These are phyloP conservation scores for Leccinum barrowsii DNA, from an alignment of 768 basidiomycete species.

Conservation along the genomic window DNA sequence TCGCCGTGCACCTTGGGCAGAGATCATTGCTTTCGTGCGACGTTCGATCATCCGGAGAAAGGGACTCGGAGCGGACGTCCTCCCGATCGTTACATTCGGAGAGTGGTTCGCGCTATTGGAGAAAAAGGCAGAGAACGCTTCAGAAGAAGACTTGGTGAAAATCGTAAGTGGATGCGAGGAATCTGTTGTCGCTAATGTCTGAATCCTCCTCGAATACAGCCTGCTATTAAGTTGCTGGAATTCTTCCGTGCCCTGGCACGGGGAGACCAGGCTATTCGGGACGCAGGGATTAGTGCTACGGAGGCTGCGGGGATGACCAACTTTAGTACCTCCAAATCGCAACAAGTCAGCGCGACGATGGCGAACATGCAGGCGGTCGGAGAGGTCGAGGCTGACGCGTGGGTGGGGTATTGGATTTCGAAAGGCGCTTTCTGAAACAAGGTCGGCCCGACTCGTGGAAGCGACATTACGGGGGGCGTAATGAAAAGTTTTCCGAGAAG, in stretches of 20 bases:
- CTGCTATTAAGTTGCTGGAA: constrained; percentile 34
- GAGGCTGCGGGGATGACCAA: constrained; percentile 23
- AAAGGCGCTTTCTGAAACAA: background rate
- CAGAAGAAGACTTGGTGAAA: constrained; percentile 25
- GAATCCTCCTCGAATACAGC: constrained; percentile 16
- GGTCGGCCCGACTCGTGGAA: background rate
- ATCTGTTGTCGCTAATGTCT: background rate
- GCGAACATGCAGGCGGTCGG: constrained; percentile 25
- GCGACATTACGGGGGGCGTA: no score
- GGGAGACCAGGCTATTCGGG: constrained; percentile 14
- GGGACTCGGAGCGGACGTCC: background rate
- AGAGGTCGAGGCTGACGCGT: constrained; percentile 19
- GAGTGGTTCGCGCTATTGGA: constrained; percentile 36
- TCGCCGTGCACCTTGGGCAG: constrained; percentile 30
- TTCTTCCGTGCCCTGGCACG: constrained; percentile 29
- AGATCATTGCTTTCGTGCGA: constrained; percentile 27
- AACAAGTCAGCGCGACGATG: constrained; percentile 21
- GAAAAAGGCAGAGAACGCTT: constrained; percentile 14
- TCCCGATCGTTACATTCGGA: constrained; percentile 32
- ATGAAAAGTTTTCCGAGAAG: no score
- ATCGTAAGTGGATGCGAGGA: constrained; percentile 27
- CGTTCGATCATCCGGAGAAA: constrained; percentile 14
- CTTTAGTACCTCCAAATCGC: constrained; percentile 15
- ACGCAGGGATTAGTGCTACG: background rate
- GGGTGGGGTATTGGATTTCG: constrained; percentile 18